Conservation (phyloP, 2,329 filamentous ascomycete species). For the Dothideomycetes sp. region DNA sequence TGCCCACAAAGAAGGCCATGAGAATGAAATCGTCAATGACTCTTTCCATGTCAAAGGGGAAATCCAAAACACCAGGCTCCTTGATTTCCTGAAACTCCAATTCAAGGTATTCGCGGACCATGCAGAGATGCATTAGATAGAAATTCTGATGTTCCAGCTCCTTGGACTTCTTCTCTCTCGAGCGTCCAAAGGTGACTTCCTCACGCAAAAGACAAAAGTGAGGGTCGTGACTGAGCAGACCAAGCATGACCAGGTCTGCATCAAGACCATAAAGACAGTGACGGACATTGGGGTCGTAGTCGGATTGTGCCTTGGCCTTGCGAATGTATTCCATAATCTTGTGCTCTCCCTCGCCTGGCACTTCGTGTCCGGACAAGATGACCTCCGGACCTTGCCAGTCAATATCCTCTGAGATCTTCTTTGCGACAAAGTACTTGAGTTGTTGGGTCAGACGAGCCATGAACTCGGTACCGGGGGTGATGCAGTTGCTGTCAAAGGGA, state of each 20-base stretch:
- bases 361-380: slow-evolving; percentile 92
- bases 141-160: slow-evolving; percentile 99
- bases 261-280: slow-evolving; percentile 97
- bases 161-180: slow-evolving; percentile 79
- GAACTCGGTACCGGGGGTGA: slow-evolving; percentile 93
- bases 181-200: slow-evolving; percentile 91
- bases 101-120: slow-evolving; percentile 93
- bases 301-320: slow-evolving; percentile 86
- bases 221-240: slow-evolving; percentile 90
- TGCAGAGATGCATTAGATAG: slow-evolving; percentile 92
- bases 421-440: slow-evolving; percentile 96
- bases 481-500: slow-evolving; percentile 97
- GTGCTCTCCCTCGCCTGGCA: slow-evolving; percentile 95
- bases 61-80: slow-evolving; percentile 56
- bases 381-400: slow-evolving; percentile 98
- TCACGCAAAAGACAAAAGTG: slow-evolving; percentile 96
- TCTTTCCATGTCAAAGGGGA: slow-evolving; percentile 85
- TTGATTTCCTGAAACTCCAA: slow-evolving; percentile 92
- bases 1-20: slow-evolving; percentile 98
- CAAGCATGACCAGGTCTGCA: slow-evolving; percentile 97
- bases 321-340: slow-evolving; percentile 99
- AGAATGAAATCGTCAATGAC: slow-evolving; percentile 99
- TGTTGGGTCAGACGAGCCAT: slow-evolving; percentile 94
- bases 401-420: slow-evolving; percentile 92
- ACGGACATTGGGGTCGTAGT: slow-evolving; percentile 84